These are phyloP conservation scores for Trichoderma atrobrunneum DNA, from an alignment of 2,329 filamentous ascomycete species.

Conservation along the genomic window DNA sequence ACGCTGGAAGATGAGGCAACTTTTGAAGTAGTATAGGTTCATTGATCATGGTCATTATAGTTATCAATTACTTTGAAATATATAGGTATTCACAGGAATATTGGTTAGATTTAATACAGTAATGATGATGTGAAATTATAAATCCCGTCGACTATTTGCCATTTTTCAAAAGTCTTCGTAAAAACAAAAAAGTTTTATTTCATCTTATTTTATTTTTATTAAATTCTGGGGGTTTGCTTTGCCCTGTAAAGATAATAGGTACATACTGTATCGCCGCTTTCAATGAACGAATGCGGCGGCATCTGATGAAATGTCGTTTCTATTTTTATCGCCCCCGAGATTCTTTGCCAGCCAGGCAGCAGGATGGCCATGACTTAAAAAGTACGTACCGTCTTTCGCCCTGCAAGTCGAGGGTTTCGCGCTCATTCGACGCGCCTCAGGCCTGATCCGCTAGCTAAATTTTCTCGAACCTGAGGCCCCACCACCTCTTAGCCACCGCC, in stretches of 20 bases:
- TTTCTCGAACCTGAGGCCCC: conserved; percentile 36
- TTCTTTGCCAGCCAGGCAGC: not conserved
- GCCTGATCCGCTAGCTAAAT: conserved; percentile 34
- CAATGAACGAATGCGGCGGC: not conserved
- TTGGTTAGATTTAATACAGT: too few species aligned
- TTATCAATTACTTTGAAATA: too few species aligned
- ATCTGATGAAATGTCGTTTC: not conserved
- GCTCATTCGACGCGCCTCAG: conserved; percentile 29
- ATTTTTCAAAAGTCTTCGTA: not conserved
- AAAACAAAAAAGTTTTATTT: too few species aligned
- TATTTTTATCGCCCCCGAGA: not conserved
- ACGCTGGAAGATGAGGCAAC: not conserved
- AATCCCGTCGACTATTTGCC: too few species aligned
- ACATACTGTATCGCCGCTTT: not conserved
- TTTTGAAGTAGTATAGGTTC: not conserved
- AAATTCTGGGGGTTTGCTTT: not conserved
- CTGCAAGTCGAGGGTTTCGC: conserved; percentile 12
- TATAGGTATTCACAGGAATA: too few species aligned
- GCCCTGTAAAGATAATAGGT: too few species aligned
- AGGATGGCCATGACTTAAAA: not conserved
- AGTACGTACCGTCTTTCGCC: conserved; percentile 6
- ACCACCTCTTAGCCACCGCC: conserved; percentile 41
- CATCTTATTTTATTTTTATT: not conserved
- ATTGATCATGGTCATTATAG: not conserved
- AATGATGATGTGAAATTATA: too few species aligned